Evolutionary conservation across 441 rosid species (phyloP).

Genomic region (Erodium trifolium): DNA sequence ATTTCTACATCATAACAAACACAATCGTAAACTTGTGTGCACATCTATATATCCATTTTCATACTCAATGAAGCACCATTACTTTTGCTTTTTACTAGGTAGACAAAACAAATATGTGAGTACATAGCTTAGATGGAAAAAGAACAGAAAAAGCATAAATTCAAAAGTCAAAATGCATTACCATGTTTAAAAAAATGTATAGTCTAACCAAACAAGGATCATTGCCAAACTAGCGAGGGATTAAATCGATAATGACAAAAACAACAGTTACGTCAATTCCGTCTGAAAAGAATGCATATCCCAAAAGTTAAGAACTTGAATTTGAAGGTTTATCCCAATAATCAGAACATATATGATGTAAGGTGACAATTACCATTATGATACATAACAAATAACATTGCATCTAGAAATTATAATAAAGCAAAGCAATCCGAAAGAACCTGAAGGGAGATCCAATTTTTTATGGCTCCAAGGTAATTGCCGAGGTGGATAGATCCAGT

Average conservation of each 20-base stretch:
- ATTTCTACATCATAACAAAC: neutral
- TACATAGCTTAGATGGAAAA: neutral
- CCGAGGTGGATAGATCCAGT: conserved; percentile 87
- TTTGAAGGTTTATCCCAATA: neutral
- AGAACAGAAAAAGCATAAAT: neutral
- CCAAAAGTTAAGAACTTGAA: neutral
- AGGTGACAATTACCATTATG: neutral
- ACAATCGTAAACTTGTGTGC: neutral
- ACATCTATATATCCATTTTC: neutral
- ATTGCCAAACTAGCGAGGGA: neutral
- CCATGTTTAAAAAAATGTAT: neutral
- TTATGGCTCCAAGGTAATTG: conserved; percentile 86
- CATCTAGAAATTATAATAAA: neutral
- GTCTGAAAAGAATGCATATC: neutral
- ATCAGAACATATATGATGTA: neutral
- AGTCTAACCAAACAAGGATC: neutral
- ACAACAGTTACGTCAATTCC: neutral
- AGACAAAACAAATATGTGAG: neutral
- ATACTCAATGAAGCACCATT: neutral
- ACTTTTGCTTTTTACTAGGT: neutral
- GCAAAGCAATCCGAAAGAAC: conserved; percentile 23
- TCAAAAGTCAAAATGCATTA: neutral
- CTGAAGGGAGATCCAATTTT: conserved; percentile 84
- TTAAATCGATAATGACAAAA: neutral
- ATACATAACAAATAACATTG: neutral